Percentiles rank a stretch among this genome's conserved stretches.
Evolutionary conservation across 2,329 filamentous ascomycete species (phyloP).

Genomic region (Sporothrix curviconia): DNA sequence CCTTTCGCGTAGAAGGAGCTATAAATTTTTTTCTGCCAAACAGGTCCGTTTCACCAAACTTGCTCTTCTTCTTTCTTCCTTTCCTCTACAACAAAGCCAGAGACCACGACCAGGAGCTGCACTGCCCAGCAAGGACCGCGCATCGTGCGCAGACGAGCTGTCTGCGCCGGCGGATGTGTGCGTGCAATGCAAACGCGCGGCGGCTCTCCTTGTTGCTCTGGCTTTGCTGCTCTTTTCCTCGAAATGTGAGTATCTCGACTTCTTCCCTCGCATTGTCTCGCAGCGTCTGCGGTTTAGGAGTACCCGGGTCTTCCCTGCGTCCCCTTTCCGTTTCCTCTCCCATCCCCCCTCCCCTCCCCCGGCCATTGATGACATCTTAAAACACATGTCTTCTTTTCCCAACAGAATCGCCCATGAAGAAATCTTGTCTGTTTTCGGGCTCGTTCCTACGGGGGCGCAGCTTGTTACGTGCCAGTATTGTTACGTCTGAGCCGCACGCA

Average conservation of each 20-base stretch:
- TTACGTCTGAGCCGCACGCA: slow-evolving; percentile 19
- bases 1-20: slow-evolving; percentile 1
- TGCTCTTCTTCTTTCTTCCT: background rate
- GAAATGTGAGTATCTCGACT: slow-evolving; percentile 11
- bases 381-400: slow-evolving; percentile 76
- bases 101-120: background rate
- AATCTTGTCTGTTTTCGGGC: slow-evolving; percentile 58
- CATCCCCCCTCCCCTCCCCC: slow-evolving; percentile 18
- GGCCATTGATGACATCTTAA: slow-evolving; percentile 64
- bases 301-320: too few relatives aligned
- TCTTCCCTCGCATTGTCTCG: background rate
- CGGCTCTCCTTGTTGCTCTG: background rate
- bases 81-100: background rate
- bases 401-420: slow-evolving; percentile 85
- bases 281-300: background rate
- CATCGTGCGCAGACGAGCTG: background rate
- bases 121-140: background rate
- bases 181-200: background rate
- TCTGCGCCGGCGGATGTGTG: background rate
- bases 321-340: background rate
- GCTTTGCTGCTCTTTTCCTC: background rate
- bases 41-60: too few relatives aligned
- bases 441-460: slow-evolving; percentile 45
- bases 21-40: slow-evolving; percentile 15
- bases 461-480: slow-evolving; percentile 91